Conservation (phyloP, 2,329 filamentous ascomycete species). For the Aureobasidium lini region DNA sequence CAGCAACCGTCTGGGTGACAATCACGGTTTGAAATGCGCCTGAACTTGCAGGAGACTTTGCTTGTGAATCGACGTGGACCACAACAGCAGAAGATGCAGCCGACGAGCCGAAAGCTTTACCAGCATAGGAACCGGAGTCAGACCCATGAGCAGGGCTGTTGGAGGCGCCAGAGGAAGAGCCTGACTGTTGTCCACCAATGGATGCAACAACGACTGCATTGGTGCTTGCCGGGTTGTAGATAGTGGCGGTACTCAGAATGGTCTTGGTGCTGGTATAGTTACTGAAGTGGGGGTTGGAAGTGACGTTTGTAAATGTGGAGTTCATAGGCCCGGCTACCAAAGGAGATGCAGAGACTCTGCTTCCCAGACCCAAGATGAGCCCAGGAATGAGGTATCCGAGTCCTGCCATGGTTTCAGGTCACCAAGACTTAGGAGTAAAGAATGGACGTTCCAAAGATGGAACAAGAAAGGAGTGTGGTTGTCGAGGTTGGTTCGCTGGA, state of each 20-base stretch:
- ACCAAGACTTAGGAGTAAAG: not conserved
- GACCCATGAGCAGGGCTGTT: no score
- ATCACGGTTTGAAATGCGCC: not conserved
- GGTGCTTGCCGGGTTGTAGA: not conserved
- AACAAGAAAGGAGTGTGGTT: conserved; percentile 5
- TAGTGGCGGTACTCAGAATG: not conserved
- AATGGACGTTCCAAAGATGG: conserved; percentile 9
- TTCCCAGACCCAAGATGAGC: not conserved
- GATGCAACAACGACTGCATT: not conserved
- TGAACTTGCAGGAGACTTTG: not conserved
- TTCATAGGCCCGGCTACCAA: not conserved
- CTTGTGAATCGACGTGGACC: not conserved
- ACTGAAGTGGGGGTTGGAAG: not conserved
- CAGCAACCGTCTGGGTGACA: not conserved
- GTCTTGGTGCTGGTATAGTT: conserved; percentile 7
- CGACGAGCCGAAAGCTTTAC: not conserved
- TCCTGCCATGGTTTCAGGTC: not conserved
- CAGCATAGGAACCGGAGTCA: not conserved
- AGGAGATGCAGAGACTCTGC: not conserved
- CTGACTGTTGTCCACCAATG: not conserved
- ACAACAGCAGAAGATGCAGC: not conserved
- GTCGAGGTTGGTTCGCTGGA: not conserved
- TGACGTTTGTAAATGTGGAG: not conserved
- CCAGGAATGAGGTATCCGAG: not conserved
- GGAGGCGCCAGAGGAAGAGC: not conserved